Conservation (phyloP, 148 eudicot species). For the Mesembryanthemum crystallinum region DNA sequence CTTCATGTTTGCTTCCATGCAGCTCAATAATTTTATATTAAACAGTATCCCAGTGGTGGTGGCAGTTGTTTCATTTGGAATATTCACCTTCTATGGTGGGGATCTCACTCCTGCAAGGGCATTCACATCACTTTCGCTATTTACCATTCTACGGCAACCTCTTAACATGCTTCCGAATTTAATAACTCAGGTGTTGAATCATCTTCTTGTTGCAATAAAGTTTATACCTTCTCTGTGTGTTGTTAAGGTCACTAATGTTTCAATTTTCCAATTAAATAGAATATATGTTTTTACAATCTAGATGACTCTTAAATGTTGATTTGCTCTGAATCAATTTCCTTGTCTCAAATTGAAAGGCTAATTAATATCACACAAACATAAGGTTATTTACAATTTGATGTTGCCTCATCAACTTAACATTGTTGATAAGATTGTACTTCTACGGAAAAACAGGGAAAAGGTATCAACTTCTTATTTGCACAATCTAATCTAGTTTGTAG, state of each 20-base stretch:
- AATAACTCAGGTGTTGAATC: constrained; percentile 54
- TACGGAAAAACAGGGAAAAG: too few species aligned
- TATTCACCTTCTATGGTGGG: constrained; percentile 71
- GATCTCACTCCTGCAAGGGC: constrained; percentile 79
- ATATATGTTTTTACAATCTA: background rate
- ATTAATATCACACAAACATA: background rate
- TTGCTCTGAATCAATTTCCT: background rate
- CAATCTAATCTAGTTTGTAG: background rate
- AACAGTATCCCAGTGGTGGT: constrained; percentile 71
- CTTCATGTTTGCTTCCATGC: constrained; percentile 28
- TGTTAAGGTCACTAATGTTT: background rate
- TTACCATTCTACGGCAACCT: constrained; percentile 65
- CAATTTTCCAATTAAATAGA: background rate
- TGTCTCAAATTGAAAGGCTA: background rate
- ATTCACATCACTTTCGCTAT: constrained; percentile 75
- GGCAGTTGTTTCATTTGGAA: constrained; percentile 67
- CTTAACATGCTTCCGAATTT: constrained; percentile 73
- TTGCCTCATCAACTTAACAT: background rate
- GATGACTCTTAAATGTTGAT: background rate
- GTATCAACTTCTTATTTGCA: background rate
- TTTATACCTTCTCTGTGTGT: background rate
- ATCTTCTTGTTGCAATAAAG: background rate
- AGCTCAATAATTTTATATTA: constrained; percentile 63
- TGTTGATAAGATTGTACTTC: too few species aligned
- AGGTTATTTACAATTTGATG: too few species aligned